Evolutionary conservation across 2,329 filamentous ascomycete species (phyloP), one percentile per base, ranked within the genome.

Genomic region (Seiridium unicorne): DNA sequence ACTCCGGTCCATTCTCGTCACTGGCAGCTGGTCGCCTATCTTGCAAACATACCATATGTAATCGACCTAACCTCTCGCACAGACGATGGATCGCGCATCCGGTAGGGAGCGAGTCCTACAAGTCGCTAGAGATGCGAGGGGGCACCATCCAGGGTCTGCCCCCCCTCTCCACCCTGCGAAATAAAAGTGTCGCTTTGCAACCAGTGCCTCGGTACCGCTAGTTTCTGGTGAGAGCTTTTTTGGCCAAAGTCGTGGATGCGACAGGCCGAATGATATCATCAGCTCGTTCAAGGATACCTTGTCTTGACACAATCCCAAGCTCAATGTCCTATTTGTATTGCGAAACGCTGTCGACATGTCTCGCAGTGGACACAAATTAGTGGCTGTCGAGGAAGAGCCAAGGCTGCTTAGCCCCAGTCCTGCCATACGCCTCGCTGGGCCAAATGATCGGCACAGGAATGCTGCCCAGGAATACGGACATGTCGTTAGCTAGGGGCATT

Each of bases 361-460:
- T 26, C 10, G 47, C 8, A 26, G 5, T 11, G 47, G 18, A 10
- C 18, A 31, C 35, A 26, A 18, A 10, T 55, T 38, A 6, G 66
- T 56, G 71, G 51, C 62, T 57, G 46, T 71, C 70, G 31, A 71
- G 68, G 49, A 69, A 72, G 26, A 72, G 58, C 71, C 71, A 73
- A 53, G 71, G 71, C 10, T 62, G 59, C 57, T 69, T 72, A 5
- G 68, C 65, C 35, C 55, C 61, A n/a, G 55, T 63, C 44, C 63
- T 63, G 7, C 67, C 69, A 51, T 72, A 73, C 9, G 67, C 62
- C 38, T 73, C 68, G 9, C 65, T 72, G 18, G 79, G 78, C 35
- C 78, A 59, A 36, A 66, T 67, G 74, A 81, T 78, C 3, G 79
- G 79, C 13, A 81, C 72, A 1, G 78, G 79, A 9, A 81, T 66